Evolutionary conservation across 2,329 filamentous ascomycete species (phyloP).

Genomic region (Domatiomyces catenatus): DNA sequence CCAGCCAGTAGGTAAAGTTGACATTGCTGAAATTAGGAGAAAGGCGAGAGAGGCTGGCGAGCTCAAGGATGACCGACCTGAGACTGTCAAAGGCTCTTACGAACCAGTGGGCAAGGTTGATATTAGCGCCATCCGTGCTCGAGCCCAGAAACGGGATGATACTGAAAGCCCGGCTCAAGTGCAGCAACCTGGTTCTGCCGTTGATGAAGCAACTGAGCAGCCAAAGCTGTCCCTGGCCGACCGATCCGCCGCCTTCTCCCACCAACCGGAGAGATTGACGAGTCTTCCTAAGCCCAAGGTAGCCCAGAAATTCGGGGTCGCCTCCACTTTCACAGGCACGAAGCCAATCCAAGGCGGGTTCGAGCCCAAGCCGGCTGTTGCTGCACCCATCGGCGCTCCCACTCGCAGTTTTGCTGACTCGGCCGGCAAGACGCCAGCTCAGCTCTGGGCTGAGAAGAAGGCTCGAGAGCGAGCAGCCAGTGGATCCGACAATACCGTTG

Average conservation of each 20-base stretch:
- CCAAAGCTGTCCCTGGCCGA: constrained; percentile 54
- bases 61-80: constrained; percentile 58
- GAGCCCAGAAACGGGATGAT: constrained; percentile 50
- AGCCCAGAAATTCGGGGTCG: constrained; percentile 68
- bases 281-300: constrained; percentile 89
- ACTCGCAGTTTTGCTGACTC: constrained; percentile 89
- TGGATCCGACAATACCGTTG: constrained; percentile 36
- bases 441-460: constrained; percentile 96
- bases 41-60: constrained; percentile 47
- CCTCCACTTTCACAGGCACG: constrained; percentile 64
- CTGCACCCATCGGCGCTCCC: constrained; percentile 58
- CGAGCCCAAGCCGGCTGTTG: constrained; percentile 40
- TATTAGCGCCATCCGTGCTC: constrained; percentile 81
- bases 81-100: constrained; percentile 79
- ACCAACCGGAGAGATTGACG: constrained; percentile 61
- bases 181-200: constrained; percentile 29
- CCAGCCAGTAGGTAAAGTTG: constrained; percentile 91
- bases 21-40: constrained; percentile 77
- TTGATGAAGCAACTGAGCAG: constrained; percentile 33
- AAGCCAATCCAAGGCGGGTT: constrained; percentile 66
- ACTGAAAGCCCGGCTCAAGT: constrained; percentile 20
- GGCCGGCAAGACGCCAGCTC: constrained; percentile 89
- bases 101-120: constrained; percentile 94
- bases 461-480: constrained; percentile 52
- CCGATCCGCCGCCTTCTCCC: constrained; percentile 56